Base-by-base conservation (phyloP, 78 protist species). In the Dictyostelium brefeldianum region DNA sequence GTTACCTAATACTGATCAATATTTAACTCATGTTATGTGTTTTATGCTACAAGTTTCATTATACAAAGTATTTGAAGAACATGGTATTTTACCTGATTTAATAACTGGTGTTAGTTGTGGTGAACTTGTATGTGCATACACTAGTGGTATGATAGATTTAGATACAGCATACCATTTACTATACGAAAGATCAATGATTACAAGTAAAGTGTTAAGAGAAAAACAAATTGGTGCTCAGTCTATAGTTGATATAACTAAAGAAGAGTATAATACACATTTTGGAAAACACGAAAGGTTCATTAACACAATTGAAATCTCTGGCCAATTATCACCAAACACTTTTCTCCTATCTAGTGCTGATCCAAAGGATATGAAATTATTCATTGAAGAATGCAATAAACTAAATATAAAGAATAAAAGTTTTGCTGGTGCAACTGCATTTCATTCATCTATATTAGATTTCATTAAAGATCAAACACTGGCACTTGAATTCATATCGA, bases 151-250 rank as follows among this genome's bases (percentile, higher is more conserved):
- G 17, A 4, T 67, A 3, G 4, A n/a, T 12, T 29, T 27, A 31
- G 36, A 67, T 29, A 12, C 46, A 4, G 48, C 11, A 17, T 67
- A 43, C 15, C 22, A 29, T 67, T 15, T 67, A 31, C 0, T 67
- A 6, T 27, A 27, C 0, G 48, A 67, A 5, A 67, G 75, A 62
- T 29, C 70, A 25, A n/a, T 4, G 4, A 10, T 62, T 22, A 22
- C 54, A 53, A 27, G 31, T 6, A 59, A n/a, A 18, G 69, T 22
- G 20, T n/a, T 6, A 31, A 43, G 6, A 31, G 27, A 71, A 3
- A 65, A 48, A 29, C 75, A 51, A 48, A 36, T 25, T 46, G 92
- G 92, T 15, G 74, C 5, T 18, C 54, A 73, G 74, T 22, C 77
- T 50, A 31, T 22, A 8, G 65, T 74, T 9, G 57, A 73, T 11